These are phyloP conservation scores for Peronospora farinosa DNA, from an alignment of 352 stramenopile genomes.

Conservation along the genomic window DNA sequence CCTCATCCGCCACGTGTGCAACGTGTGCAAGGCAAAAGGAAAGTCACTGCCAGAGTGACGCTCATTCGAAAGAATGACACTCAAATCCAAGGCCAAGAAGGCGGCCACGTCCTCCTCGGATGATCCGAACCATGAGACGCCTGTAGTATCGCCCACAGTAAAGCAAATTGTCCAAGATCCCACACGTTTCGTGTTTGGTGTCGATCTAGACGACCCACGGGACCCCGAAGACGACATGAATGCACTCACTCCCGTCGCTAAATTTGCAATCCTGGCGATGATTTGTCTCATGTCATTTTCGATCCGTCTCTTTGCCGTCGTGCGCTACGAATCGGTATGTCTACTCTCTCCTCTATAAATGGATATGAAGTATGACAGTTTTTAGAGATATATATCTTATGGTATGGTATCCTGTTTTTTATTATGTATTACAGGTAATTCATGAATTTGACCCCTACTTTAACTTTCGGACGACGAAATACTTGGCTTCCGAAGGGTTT, in stretches of 20 bases:
- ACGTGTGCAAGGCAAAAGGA: conserved; percentile 3
- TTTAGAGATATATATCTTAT: too few relatives aligned
- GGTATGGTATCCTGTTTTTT: too few relatives aligned
- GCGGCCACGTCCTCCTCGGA: conserved; percentile 12
- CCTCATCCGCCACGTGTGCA: not conserved
- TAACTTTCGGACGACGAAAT: conserved; percentile 98
- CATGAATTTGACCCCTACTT: conserved; percentile 95
- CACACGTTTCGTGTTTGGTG: conserved; percentile 46
- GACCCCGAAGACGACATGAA: conserved; percentile 72
- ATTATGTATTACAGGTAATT: conserved; percentile 49
- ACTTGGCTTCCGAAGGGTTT: conserved; percentile 90
- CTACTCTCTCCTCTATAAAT: too few relatives aligned
- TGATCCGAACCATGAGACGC: conserved; percentile 18
- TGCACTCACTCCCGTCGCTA: conserved; percentile 69
- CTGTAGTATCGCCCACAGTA: conserved; percentile 11
- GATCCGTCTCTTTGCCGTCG: conserved; percentile 90
- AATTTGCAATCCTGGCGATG: conserved; percentile 87
- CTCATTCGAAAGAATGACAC: conserved; percentile 30
- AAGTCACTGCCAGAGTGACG: conserved; percentile 12
- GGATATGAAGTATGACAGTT: not conserved
- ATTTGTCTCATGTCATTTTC: conserved; percentile 91
- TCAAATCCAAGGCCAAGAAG: conserved; percentile 61
- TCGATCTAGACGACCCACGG: conserved; percentile 44
- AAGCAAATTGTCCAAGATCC: conserved; percentile 14
- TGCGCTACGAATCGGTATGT: conserved; percentile 88